Conservation (phyloP, 2,329 filamentous ascomycete genomes). For the Alternaria atra region DNA sequence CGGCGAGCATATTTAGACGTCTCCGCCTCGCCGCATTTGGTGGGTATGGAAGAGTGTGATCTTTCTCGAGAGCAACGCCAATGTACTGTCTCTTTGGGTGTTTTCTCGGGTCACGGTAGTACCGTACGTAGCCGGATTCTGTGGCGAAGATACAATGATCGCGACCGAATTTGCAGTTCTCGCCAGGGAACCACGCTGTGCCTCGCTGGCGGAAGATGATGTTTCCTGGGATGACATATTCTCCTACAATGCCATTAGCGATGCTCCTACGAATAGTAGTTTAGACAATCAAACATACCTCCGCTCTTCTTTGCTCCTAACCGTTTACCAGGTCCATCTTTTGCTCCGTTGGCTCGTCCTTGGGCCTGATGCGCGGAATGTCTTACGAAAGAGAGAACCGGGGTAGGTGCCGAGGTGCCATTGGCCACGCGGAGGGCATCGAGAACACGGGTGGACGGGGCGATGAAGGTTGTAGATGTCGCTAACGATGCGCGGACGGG, state of each 20-base stretch:
- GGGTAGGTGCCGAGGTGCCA: slow-evolving; percentile 40
- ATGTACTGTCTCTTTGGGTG: slow-evolving; percentile 95
- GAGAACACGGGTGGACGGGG: slow-evolving; percentile 42
- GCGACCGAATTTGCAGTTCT: slow-evolving; percentile 93
- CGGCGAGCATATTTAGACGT: slow-evolving; percentile 75
- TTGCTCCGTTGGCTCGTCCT: slow-evolving; percentile 74
- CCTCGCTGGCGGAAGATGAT: slow-evolving; percentile 98
- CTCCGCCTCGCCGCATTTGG: slow-evolving; percentile 76
- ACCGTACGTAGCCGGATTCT: slow-evolving; percentile 89
- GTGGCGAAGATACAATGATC: slow-evolving; percentile 95
- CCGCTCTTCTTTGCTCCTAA: slow-evolving; percentile 93
- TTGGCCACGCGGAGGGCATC: slow-evolving; percentile 45
- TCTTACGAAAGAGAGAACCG: slow-evolving; percentile 60
- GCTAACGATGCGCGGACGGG: slow-evolving; percentile 46
- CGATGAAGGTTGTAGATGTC: slow-evolving; percentile 28
- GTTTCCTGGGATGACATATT: slow-evolving; percentile 94
- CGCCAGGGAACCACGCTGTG: slow-evolving; percentile 92
- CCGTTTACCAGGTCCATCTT: slow-evolving; percentile 81
- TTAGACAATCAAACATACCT: slow-evolving; percentile 60
- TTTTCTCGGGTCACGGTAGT: slow-evolving; percentile 85
- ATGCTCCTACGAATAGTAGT: not conserved
- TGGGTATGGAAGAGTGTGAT: slow-evolving; percentile 80
- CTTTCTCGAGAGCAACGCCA: slow-evolving; percentile 85
- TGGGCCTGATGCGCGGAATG: slow-evolving; percentile 72
- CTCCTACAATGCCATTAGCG: slow-evolving; percentile 63